Evolutionary conservation across 805 yeast genomes (phyloP).

Genomic region (Lachancea kluyveri): DNA sequence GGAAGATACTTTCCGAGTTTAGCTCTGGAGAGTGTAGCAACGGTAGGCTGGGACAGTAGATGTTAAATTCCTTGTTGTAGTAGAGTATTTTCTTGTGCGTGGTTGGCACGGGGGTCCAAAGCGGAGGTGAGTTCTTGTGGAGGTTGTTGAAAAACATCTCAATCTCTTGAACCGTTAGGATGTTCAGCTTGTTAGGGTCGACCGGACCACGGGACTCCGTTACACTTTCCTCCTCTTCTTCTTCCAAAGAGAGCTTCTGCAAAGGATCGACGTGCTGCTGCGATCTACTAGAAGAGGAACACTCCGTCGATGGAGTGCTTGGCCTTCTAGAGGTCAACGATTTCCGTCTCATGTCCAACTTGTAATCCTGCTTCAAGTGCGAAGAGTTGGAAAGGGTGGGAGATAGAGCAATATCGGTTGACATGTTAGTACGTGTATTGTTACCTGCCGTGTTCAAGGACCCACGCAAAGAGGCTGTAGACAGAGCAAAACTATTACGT

Average conservation of each 20-base stretch:
- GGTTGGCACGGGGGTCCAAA: conserved; percentile 58
- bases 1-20: conserved; percentile 29
- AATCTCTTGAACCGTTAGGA: conserved; percentile 33
- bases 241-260: conserved; percentile 7
- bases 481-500: conserved; percentile 3
- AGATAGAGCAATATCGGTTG: conserved; percentile 5
- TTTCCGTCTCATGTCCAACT: conserved; percentile 8
- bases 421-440: conserved; percentile 1
- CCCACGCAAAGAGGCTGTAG: conserved; percentile 1
- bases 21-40: conserved; percentile 36
- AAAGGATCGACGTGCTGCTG: conserved; percentile 5
- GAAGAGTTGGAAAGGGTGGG: conserved; percentile 10
- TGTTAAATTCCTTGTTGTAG: conserved; percentile 53
- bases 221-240: conserved; percentile 38
- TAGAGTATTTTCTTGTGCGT: conserved; percentile 49
- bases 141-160: conserved; percentile 33
- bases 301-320: no score
- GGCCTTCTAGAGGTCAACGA: conserved; percentile 16
- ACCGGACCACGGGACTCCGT: conserved; percentile 44
- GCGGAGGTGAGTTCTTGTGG: conserved; percentile 32
- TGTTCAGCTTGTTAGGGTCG: conserved; percentile 35
- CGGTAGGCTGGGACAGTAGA: conserved; percentile 56
- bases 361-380: conserved; percentile 9
- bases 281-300: no score
- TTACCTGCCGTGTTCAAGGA: background rate